Base-by-base conservation (phyloP, 495 filamentous ascomycete species). In the Hyaloscypha hepaticicola region DNA sequence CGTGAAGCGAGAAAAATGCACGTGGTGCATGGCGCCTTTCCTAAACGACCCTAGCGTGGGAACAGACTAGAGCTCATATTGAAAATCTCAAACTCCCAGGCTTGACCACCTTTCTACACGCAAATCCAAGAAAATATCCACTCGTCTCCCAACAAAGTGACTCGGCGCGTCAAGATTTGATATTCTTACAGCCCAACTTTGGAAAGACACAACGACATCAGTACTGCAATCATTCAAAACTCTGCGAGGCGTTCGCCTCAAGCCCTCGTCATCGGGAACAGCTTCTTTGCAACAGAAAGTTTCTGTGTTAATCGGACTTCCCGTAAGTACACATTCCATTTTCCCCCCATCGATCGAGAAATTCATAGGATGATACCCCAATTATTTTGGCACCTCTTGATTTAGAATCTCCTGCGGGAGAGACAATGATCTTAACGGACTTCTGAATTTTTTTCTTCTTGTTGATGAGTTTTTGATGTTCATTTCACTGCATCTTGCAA, bases 361-460 rank as follows among this genome's bases (percentile, higher is more conserved):
- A 57, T 70, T 73, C 68, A 60, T 65, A 74, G 83, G 81, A 86
- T 85, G 81, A 85, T 75, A 76, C 66, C 70, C 65, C 67, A 73
- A 69, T n/a, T 69, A 72, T 84, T 86, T 82, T 85, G 83, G 82
- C 81, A 86, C 83, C 84, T 85, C 84, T 86, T 84, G 83, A 84
- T 80, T 84, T 80, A 86, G 77, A 72, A 73, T 38, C 74, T 76
- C 71, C 65, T 69, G 41, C 55, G 53, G 55, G 34, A 71, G 69
- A 61, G 75, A 74, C 80, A 66, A 83, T 85, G 82, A 83, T 82
- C 82, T 74, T 73, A 82, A 72, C 69, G 80, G 81, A 84, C 82
- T 84, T 85, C 83, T 85, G 83, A 85, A n/a, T n/a, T n/a, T n/a
- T n/a, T 61, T 55, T 51, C 5, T 64, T 57, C 55, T 52, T 34